Conservation (phyloP, 441 rosid genomes). For the Corymbia citriodora region DNA sequence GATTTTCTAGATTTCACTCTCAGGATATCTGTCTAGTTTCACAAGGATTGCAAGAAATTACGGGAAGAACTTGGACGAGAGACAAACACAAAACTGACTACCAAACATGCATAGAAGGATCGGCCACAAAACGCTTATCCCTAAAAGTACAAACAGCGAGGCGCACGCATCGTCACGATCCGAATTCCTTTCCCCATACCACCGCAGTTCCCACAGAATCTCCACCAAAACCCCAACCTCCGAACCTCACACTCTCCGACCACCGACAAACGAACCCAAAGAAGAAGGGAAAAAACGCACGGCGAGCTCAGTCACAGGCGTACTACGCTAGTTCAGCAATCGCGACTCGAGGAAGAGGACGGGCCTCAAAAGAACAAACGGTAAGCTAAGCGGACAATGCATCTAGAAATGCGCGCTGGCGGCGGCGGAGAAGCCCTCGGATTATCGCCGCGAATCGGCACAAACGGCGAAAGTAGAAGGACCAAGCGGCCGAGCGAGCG, state of each 20-base stretch:
- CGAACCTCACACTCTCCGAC: not conserved
- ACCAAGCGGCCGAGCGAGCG: not conserved
- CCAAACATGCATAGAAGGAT: not conserved
- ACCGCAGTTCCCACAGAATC: not conserved
- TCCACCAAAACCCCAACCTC: not conserved
- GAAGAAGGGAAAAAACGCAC: not conserved
- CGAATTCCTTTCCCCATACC: not conserved
- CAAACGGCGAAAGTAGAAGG: not conserved
- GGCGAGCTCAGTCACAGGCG: not conserved
- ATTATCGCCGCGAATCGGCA: not conserved
- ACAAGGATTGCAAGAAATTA: constrained; percentile 19
- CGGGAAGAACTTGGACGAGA: not conserved
- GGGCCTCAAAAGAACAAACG: not conserved
- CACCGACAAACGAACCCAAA: not conserved
- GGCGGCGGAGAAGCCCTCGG: not conserved
- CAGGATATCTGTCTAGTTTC: constrained; percentile 69
- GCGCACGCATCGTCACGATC: not conserved
- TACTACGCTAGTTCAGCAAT: not conserved
- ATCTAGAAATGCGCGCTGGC: not conserved
- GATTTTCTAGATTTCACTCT: constrained; percentile 44
- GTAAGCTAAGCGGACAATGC: not conserved
- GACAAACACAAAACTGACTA: not conserved
- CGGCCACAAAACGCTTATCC: not conserved
- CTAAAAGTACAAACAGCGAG: not conserved
- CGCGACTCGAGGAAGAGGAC: not conserved